Conservation (phyloP, 2,329 filamentous ascomycete genomes). For the Colletotrichum sp. region DNA sequence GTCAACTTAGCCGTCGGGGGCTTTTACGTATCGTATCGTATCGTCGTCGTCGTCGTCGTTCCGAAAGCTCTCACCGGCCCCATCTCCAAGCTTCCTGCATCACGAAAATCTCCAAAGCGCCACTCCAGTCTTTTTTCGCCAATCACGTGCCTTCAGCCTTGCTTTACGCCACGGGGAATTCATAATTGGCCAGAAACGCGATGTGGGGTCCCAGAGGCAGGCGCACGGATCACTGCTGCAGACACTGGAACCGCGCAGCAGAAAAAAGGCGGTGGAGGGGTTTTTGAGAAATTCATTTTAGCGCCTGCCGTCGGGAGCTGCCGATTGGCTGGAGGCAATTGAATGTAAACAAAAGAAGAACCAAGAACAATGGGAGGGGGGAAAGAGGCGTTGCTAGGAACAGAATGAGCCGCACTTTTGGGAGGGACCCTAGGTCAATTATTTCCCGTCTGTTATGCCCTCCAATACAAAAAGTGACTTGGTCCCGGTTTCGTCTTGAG, state of each 20-base stretch:
- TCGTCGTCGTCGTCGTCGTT: neutral
- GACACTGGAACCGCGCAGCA: neutral
- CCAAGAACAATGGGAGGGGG: neutral
- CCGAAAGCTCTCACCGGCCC: neutral
- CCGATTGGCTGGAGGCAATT: neutral
- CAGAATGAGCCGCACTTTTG: neutral
- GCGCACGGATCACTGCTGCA: neutral
- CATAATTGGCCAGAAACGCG: neutral
- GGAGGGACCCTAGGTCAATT: neutral
- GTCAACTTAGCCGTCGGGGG: neutral
- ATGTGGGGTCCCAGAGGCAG: neutral
- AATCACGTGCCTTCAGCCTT: slow-evolving; percentile 9
- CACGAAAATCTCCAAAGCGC: slow-evolving; percentile 1
- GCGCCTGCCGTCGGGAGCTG: neutral
- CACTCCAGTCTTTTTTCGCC: neutral
- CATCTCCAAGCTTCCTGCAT: neutral
- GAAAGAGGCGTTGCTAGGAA: neutral
- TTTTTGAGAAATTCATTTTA: neutral
- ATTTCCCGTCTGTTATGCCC: neutral
- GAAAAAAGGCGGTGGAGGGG: neutral
- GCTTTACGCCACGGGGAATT: neutral
- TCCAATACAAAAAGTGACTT: neutral
- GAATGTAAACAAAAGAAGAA: slow-evolving; percentile 18
- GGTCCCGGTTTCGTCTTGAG: neutral
- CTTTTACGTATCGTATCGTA: neutral